phyloP scores from a whole-genome alignment of 306 rosid genomes.

The Carpinus fangiana region DNA sequence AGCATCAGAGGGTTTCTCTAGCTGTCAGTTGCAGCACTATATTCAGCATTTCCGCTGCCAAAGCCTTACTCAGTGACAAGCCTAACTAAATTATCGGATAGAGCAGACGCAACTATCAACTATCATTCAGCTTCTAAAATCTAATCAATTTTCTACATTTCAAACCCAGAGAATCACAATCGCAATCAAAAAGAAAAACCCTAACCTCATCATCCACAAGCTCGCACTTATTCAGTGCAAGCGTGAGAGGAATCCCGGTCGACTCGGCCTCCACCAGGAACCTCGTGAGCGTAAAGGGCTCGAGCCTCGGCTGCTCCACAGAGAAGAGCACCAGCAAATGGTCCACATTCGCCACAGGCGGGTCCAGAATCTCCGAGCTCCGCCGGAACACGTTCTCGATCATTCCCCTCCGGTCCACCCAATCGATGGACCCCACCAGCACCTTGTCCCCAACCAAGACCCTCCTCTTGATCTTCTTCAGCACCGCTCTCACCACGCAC shows the following conservation, averaged over 20 bases:
- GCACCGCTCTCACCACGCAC: constrained; percentile 78
- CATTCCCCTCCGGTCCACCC: constrained; percentile 89
- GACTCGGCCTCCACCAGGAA: constrained; percentile 86
- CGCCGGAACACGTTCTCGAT: constrained; percentile 81
- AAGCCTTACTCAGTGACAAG: background rate
- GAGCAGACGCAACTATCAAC: background rate
- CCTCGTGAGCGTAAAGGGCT: constrained; percentile 75
- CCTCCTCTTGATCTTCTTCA: constrained; percentile 89
- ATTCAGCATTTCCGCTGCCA: background rate
- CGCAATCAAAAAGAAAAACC: constrained; percentile 1
- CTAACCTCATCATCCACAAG: constrained; percentile 78
- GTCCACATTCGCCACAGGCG: constrained; percentile 89
- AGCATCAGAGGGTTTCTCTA: background rate
- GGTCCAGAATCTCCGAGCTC: constrained; percentile 77
- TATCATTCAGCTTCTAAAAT: background rate
- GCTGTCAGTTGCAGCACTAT: background rate
- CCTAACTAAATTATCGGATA: background rate
- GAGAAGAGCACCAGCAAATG: constrained; percentile 81
- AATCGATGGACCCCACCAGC: constrained; percentile 81
- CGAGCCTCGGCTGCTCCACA: constrained; percentile 71
- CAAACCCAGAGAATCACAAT: background rate
- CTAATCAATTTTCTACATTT: background rate
- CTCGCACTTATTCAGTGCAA: constrained; percentile 76
- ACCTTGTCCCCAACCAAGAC: constrained; percentile 95
- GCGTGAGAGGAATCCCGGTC: constrained; percentile 72